Base-by-base conservation (phyloP, 1,139 yeast genomes). In the Lipomyces yarrowii region DNA sequence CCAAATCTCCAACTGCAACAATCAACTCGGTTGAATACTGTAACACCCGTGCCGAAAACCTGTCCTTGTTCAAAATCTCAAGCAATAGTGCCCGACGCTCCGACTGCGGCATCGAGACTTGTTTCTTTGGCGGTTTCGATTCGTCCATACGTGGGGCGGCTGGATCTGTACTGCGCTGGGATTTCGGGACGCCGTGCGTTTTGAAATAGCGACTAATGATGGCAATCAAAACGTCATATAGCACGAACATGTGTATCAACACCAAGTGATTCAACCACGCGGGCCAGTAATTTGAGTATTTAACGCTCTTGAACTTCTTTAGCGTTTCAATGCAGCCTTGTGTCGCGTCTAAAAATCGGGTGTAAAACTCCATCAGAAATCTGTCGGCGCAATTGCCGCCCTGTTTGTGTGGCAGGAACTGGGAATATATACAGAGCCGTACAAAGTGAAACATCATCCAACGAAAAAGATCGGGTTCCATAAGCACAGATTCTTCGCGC, bases 231-330 rank as follows among this genome's bases (percentile, higher is more conserved):
- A 58, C 54, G 39, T 65, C 67, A 21, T 23, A 63, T 18, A 65
- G 35, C 21, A 59, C 37, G 33, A 61, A 61, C 57, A 58, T 10
- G 2, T 52, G 42, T 3, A 65, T 26, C 18, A 63, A 21, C 3
- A 63, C 23, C 33, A 64, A 32, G 32, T 65, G 64, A 23, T 37
- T 52, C 13, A 59, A 42, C 69, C 69, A 65, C 15, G 48, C 54
- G 18, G 69, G 69, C 56, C 57, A 37, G 32, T 58, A 60, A 52
- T 18, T 53, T 15, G 58, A 21, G n/a, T n/a, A 21, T 56, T 60
- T 63, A 13, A 63, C 32, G 3, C 39, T 30, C 35, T 54, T 37
- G 15, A 65, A 23, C 26, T 51, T 42, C 8, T 37, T 39, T 13
- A 65, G 58, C 2, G 60, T 32, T 1, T 54, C 65, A 13, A 55